These are phyloP conservation scores for Trichomonas vaginalis DNA, from an alignment of 208 protist genomes.

Conservation along the genomic window DNA sequence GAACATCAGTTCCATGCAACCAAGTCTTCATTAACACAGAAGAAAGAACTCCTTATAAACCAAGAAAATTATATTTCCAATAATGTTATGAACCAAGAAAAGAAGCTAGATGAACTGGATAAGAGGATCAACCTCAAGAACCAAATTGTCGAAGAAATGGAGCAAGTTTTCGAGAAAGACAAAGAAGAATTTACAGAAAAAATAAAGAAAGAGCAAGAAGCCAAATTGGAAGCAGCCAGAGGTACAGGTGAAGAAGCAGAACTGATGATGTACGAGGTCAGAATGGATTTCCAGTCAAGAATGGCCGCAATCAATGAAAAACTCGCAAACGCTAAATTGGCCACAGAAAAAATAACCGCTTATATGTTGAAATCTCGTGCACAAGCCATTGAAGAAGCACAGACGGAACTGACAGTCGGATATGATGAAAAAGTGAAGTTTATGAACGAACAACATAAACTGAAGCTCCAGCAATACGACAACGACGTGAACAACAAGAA, in stretches of 20 bases:
- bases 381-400: not conserved
- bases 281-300: not conserved
- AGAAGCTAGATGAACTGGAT: not conserved
- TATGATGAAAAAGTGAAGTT: not conserved
- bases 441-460: not conserved
- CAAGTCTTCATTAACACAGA: not conserved
- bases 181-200: not conserved
- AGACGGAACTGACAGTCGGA: not conserved
- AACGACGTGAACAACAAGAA: not conserved
- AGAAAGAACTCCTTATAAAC: not conserved
- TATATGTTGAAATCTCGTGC: not conserved
- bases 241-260: not conserved
- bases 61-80: not conserved
- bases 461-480: not conserved
- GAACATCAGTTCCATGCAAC: not conserved
- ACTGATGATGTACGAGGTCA: not conserved
- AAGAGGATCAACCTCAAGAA: not conserved
- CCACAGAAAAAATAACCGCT: not conserved
- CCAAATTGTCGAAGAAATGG: not conserved
- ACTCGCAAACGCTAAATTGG: not conserved
- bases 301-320: not conserved
- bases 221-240: not conserved
- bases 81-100: not conserved
- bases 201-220: not conserved
- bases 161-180: not conserved